Conservation (phyloP, 2,329 filamentous ascomycete species). For the Aspergillus aculeatus region DNA sequence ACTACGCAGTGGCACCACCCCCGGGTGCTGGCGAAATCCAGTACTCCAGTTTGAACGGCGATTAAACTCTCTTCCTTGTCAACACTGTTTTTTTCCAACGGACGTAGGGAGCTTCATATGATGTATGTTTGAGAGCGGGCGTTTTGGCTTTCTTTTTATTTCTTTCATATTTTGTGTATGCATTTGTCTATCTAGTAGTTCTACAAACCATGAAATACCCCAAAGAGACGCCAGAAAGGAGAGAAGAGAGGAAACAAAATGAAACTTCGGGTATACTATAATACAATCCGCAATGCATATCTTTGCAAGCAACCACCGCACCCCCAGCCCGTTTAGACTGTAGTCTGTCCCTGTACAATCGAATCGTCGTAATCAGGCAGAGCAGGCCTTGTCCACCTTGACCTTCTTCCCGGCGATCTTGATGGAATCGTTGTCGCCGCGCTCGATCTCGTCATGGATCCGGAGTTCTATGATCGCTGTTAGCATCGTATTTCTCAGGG, state of each 20-base stretch:
- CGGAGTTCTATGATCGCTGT: conserved; percentile 61
- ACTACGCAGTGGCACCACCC: conserved; percentile 65
- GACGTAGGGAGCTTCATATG: conserved; percentile 23
- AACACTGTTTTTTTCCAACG: conserved; percentile 8
- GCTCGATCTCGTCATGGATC: conserved; percentile 88
- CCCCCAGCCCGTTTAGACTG: not conserved
- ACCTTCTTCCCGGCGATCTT: conserved; percentile 55
- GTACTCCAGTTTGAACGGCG: conserved; percentile 82
- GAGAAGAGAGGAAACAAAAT: conserved; percentile 13
- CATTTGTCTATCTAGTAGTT: conserved; percentile 20
- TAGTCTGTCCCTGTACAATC: not conserved
- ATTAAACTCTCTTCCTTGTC: conserved; percentile 48
- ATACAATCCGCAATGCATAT: conserved; percentile 29
- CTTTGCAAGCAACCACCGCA: conserved; percentile 10
- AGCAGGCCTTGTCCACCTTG: conserved; percentile 45
- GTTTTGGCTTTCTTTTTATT: conserved; percentile 20
- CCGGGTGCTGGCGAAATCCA: conserved; percentile 75
- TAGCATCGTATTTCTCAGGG: conserved; percentile 4
- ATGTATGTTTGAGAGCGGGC: conserved; percentile 34
- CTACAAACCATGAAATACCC: conserved; percentile 31
- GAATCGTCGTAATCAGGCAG: conserved; percentile 24
- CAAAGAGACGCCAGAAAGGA: conserved; percentile 31
- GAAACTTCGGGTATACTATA: conserved; percentile 41
- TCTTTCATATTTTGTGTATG: no score
- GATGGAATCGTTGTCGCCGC: conserved; percentile 89